Evolutionary conservation across 257 asterid species (phyloP).

Genomic region (Solanum sejunctum): DNA sequence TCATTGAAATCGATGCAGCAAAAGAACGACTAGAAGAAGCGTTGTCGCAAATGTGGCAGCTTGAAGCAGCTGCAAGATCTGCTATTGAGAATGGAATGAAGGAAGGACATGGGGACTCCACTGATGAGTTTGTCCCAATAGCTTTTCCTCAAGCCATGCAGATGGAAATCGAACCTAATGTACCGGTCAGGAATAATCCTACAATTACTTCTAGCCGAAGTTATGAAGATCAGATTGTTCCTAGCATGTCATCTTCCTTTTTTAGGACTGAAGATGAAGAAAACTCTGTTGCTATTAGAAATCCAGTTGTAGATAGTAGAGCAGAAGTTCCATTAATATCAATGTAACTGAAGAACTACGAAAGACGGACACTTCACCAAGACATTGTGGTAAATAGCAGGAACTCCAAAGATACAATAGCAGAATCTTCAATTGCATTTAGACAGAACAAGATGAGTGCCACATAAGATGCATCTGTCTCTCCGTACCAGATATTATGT

Average conservation of each 20-base stretch:
- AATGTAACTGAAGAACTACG: constrained; percentile 23
- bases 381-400: constrained; percentile 25
- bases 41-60: constrained; percentile 71
- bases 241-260: constrained; percentile 69
- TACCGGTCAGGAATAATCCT: constrained; percentile 29
- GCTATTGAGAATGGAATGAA: constrained; percentile 63
- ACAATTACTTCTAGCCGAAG: constrained; percentile 14
- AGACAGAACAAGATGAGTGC: background rate
- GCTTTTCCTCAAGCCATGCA: constrained; percentile 71
- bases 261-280: constrained; percentile 53
- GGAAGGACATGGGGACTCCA: constrained; percentile 91
- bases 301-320: constrained; percentile 34
- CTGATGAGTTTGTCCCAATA: constrained; percentile 47
- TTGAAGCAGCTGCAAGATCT: constrained; percentile 48
- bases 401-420: constrained; percentile 66
- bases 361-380: constrained; percentile 8
- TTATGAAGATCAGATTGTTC: constrained; percentile 87
- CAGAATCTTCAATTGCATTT: constrained; percentile 35
- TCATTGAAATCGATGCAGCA: constrained; percentile 63
- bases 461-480: background rate
- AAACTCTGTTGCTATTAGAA: constrained; percentile 35
- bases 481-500: background rate
- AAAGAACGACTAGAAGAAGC: constrained; percentile 62
- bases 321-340: constrained; percentile 63
- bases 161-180: constrained; percentile 50